A percentile compares a stretch with the other conserved stretches of the same genome.
Conservation (phyloP, 2,329 filamentous ascomycete genomes). For the Diplodia sapinea region DNA sequence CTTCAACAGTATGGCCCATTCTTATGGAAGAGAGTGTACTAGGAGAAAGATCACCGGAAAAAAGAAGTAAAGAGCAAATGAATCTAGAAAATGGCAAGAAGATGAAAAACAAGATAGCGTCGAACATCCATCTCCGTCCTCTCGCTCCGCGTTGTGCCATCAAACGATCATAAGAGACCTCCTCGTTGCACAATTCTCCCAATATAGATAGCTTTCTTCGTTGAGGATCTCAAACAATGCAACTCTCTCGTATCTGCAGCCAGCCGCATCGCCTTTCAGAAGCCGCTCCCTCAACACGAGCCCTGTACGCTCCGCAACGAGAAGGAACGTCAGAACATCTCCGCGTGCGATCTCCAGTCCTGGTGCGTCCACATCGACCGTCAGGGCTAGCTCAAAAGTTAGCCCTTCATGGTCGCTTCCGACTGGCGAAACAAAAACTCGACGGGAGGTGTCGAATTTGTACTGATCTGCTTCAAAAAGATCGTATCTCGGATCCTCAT, state of each 20-base stretch:
- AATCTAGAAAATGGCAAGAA: neutral
- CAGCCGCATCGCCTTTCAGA: neutral
- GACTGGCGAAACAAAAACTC: neutral
- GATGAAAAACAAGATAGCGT: neutral
- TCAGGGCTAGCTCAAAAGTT: neutral
- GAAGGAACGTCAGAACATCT: neutral
- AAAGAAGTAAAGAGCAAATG: no score
- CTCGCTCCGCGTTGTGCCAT: neutral
- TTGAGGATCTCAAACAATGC: constrained; percentile 1
- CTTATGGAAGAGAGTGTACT: no score
- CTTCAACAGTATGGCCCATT: no score
- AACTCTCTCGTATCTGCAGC: neutral
- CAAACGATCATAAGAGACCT: neutral
- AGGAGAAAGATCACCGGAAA: no score
- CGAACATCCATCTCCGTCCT: neutral
- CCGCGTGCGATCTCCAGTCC: neutral
- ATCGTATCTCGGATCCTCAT: neutral
- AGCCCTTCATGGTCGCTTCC: neutral
- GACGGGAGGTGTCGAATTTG: neutral
- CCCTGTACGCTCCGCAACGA: neutral
- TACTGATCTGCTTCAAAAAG: neutral
- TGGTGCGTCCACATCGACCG: constrained; percentile 3
- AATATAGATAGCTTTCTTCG: neutral
- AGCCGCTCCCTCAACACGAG: constrained; percentile 8
- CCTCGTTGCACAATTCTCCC: neutral